Evolutionary conservation across 2,329 filamentous ascomycete species (phyloP), one percentile per base, ranked within the genome.

Genomic region (Grosmannia penicillata): DNA sequence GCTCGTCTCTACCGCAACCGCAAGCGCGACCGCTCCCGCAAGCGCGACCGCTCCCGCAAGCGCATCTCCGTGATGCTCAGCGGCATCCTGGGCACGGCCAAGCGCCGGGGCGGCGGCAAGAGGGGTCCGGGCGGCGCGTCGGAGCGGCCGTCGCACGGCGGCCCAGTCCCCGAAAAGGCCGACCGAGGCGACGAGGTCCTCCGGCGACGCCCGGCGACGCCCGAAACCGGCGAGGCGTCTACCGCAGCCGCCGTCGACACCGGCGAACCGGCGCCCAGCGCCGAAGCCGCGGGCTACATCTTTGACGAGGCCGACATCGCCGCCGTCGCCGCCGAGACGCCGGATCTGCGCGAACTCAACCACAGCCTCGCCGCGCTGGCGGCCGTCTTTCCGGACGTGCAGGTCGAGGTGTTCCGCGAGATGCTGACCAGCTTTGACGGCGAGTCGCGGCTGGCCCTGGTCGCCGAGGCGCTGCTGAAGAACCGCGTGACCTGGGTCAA

Each of bases 351-450:
- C 47, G 72, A 79, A 42, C 66, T 89, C 35, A 89, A 89, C 59
- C 63, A 65, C 36, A 70, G 75, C 48, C 72, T 91, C 45, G 70
- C 72, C 43, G 73, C 69, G 11, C 69, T 91, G 31, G 72, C 75
- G 18, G 73, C 73, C 34, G 68, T 87, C 8, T 91, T 91, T 47
- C 83, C 83, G 22, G 75, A 87, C 56, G 66, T 87, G n/a, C 79
- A 85, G 56, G 66, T 82, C 43, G 81, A 87, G 48, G 82, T 87
- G 15, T 84, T 91, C 52, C 73, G 82, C 32, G 82, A 89, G 61
- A 82, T 91, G 71, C 72, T 91, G 35, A 60, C 68, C 28, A 80
- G 66, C 50, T 80, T 87, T 52, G 78, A 79, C 49, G 75, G 78
- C 49, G 80, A 87, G 56, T 89, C 82, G 44, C 66, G 82, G 46